These are phyloP conservation scores for Gautieria morchelliformis DNA, from an alignment of 768 basidiomycete genomes.

Conservation along the genomic window DNA sequence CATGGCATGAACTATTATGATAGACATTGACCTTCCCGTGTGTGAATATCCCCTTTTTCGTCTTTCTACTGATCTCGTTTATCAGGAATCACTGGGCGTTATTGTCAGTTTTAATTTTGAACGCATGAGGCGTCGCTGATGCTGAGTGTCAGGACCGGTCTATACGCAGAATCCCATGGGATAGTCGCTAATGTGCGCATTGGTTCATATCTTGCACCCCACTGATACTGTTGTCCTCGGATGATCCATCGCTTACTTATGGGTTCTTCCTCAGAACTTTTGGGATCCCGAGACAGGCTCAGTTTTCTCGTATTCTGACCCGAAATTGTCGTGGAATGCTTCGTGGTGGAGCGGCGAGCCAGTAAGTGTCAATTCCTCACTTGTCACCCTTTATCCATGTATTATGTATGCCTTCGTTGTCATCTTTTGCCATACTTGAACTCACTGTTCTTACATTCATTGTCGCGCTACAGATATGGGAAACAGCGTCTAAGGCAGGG, in stretches of 20 bases:
- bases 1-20: not conserved
- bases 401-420: not conserved
- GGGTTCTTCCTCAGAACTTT: constrained; percentile 52
- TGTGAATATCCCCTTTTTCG: constrained; percentile 23
- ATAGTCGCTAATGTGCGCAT: constrained; percentile 74
- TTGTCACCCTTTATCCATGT: not conserved
- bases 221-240: not conserved
- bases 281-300: constrained; percentile 60
- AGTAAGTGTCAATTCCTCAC: constrained; percentile 32
- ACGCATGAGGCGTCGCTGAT: not conserved
- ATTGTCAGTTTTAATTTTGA: constrained; percentile 39
- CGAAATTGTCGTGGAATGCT: constrained; percentile 52
- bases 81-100: constrained; percentile 82
- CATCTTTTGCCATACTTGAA: not conserved
- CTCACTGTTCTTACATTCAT: not conserved
- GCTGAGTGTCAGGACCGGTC: constrained; percentile 59
- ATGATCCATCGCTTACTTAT: not conserved
- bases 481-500: constrained; percentile 67
- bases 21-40: constrained; percentile 88
- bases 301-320: constrained; percentile 65
- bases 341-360: constrained; percentile 89
- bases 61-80: constrained; percentile 6
- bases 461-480: constrained; percentile 63
- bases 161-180: constrained; percentile 84
- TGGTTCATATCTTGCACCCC: not conserved